Evolutionary conservation across 2,329 filamentous ascomycete species (phyloP).

Genomic region (Xylariaceae sp.): DNA sequence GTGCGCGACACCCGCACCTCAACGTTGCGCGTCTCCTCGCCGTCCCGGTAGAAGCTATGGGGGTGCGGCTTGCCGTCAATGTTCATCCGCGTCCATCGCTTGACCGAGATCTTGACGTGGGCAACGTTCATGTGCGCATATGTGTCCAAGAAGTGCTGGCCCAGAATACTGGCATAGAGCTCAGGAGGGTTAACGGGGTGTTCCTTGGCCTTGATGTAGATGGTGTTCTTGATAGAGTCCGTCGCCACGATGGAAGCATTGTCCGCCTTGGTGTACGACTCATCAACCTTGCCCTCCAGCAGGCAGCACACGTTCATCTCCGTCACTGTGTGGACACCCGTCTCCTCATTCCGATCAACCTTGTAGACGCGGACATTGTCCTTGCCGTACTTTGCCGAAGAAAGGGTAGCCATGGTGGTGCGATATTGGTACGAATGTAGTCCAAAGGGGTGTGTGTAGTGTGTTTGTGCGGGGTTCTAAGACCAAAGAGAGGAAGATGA

Average conservation of each 20-base stretch:
- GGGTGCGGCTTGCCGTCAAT: constrained; percentile 87
- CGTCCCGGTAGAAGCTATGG: constrained; percentile 89
- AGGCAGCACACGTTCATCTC: constrained; percentile 95
- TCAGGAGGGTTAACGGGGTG: constrained; percentile 89
- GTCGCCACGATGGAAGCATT: constrained; percentile 95
- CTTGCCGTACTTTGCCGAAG: constrained; percentile 76
- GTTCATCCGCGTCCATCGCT: constrained; percentile 86
- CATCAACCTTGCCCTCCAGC: constrained; percentile 87
- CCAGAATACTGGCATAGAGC: constrained; percentile 79
- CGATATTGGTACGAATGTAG: background rate
- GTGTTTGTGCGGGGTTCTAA: background rate
- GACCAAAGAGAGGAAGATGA: background rate
- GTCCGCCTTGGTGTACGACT: constrained; percentile 85
- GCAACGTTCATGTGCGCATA: constrained; percentile 86
- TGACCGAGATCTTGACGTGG: constrained; percentile 74
- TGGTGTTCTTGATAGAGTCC: constrained; percentile 96
- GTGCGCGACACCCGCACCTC: constrained; percentile 64
- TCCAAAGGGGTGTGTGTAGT: background rate
- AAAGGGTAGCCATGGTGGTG: constrained; percentile 48
- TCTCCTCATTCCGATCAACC: constrained; percentile 72
- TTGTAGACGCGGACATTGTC: constrained; percentile 99
- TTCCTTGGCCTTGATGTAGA: constrained; percentile 92
- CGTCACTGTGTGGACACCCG: constrained; percentile 75
- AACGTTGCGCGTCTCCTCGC: constrained; percentile 79
- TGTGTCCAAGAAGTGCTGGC: constrained; percentile 79